Conservation (phyloP, 441 rosid genomes). For the Syzygium malaccense region DNA sequence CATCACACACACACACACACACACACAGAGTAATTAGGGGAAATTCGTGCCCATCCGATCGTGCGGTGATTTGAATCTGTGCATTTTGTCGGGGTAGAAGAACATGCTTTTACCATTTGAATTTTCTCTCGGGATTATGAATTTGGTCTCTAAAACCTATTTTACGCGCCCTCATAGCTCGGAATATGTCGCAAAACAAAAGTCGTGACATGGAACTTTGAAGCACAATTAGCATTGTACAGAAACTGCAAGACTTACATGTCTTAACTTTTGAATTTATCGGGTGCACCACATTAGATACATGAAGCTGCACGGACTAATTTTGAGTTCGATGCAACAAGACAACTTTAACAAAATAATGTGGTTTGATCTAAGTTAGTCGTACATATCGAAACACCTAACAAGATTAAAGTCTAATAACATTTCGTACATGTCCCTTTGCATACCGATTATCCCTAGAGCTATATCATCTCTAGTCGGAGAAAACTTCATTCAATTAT, state of each 20-base stretch:
- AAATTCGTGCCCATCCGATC: too few relatives aligned
- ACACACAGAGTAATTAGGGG: not conserved
- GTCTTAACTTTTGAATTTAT: not conserved
- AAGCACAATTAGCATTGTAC: not conserved
- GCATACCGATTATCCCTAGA: not conserved
- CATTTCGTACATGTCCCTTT: not conserved
- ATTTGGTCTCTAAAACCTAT: not conserved
- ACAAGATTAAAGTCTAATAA: not conserved
- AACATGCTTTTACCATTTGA: not conserved
- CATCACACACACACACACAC: not conserved
- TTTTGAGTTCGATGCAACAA: not conserved
- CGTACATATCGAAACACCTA: not conserved
- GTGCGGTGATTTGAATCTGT: not conserved
- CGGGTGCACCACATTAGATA: not conserved
- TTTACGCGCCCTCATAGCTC: not conserved
- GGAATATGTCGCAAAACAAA: accelerated
- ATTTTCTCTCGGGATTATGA: not conserved
- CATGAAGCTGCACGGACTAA: not conserved
- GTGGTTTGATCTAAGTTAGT: not conserved
- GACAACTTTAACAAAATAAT: not conserved
- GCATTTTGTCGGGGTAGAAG: not conserved
- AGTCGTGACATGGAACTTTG: not conserved
- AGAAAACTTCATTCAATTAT: not conserved
- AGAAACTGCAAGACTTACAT: not conserved
- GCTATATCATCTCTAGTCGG: too few relatives aligned